Evolutionary conservation across 768 basidiomycete species (phyloP).

Genomic region (Terana coerulea): DNA sequence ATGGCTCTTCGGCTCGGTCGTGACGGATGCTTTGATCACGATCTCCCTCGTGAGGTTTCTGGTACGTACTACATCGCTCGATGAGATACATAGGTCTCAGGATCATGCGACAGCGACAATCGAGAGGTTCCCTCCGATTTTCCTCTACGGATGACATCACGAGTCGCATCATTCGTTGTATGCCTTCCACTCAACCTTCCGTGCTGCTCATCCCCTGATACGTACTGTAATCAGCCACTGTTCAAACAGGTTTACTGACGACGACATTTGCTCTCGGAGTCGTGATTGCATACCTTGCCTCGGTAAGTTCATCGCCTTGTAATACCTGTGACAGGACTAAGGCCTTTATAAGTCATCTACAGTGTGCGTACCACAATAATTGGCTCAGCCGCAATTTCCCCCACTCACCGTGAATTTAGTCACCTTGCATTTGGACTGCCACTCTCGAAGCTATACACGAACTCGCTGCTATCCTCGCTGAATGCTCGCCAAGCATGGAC

Average conservation of each 20-base stretch:
- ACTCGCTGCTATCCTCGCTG: conserved; percentile 8
- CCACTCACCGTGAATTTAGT: not conserved
- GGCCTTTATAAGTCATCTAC: not conserved
- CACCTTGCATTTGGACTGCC: conserved; percentile 7
- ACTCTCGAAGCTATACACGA: conserved; percentile 11
- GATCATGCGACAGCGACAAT: not conserved
- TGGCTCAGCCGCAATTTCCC: not conserved
- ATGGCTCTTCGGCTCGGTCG: conserved; percentile 7
- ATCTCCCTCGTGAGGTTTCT: conserved; percentile 2
- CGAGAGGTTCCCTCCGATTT: not conserved
- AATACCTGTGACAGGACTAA: not conserved
- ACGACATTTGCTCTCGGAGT: not conserved
- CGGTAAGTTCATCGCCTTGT: not conserved
- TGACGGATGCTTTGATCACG: conserved; percentile 7
- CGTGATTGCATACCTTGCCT: not conserved
- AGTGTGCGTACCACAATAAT: not conserved
- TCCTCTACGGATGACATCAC: not conserved
- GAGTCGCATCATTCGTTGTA: not conserved
- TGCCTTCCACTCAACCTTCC: not conserved
- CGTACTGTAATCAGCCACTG: not conserved
- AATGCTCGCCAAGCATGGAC: not conserved
- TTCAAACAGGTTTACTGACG: conserved; percentile 1
- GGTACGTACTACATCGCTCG: not conserved
- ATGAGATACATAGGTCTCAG: not conserved
- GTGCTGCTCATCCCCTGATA: not conserved